Percentiles rank a stretch among this genome's conserved stretches.
These are phyloP conservation scores for Suaeda aralocaspica DNA, from an alignment of 148 eudicot species.

Conservation along the genomic window DNA sequence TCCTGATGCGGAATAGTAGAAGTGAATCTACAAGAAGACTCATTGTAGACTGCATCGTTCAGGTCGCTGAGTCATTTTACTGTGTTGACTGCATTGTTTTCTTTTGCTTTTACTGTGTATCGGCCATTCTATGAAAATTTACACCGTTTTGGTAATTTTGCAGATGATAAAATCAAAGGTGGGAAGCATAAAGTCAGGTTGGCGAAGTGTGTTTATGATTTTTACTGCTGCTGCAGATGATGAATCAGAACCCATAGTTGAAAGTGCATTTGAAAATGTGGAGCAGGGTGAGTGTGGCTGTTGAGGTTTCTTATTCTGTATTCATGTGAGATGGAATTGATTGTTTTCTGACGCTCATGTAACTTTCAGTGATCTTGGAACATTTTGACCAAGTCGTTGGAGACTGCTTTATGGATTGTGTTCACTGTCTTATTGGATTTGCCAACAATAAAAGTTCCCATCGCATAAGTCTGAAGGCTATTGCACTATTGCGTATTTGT, in stretches of 20 bases:
- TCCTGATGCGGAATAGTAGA: constrained; percentile 88
- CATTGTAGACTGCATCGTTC: constrained; percentile 98
- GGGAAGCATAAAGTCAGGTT: constrained; percentile 97
- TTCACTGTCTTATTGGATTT: constrained; percentile 95
- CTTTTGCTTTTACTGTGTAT: constrained; percentile 1
- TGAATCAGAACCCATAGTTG: constrained; percentile 89
- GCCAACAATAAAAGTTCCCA: constrained; percentile 95
- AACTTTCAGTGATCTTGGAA: constrained; percentile 80
- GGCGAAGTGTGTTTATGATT: constrained; percentile 99
- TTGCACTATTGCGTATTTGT: constrained; percentile 94
- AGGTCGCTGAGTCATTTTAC: constrained; percentile 35
- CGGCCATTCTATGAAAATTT: not conserved
- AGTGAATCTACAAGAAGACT: constrained; percentile 81
- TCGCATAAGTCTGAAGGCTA: constrained; percentile 95
- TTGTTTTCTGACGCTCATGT: constrained; percentile 15
- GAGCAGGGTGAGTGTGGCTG: constrained; percentile 69
- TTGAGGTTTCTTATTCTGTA: constrained; percentile 8
- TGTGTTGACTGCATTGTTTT: not conserved
- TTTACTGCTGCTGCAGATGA: constrained; percentile 99
- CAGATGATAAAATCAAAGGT: constrained; percentile 99
- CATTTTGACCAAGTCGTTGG: constrained; percentile 99
- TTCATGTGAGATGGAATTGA: constrained; percentile 14
- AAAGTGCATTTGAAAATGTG: constrained; percentile 97
- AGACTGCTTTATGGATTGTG: constrained; percentile 99
- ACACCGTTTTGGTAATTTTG: constrained; percentile 8